phyloP scores from a whole-genome alignment of 208 protist genomes.

The Acanthamoeba culbertsoni region DNA sequence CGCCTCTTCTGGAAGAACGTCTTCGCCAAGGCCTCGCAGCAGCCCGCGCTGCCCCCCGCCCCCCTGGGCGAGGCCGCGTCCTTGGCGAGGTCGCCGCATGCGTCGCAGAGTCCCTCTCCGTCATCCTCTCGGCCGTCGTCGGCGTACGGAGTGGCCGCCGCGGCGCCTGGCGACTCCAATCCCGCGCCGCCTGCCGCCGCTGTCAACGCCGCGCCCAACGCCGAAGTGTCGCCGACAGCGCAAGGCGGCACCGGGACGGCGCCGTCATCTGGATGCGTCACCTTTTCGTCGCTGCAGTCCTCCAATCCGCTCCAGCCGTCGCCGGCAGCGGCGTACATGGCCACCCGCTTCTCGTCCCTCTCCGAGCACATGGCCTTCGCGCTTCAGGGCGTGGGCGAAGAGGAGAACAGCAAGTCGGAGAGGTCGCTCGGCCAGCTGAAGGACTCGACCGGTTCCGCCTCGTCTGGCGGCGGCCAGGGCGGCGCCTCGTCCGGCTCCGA shows the following conservation, averaged over 20 bases:
- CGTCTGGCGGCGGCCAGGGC: background rate
- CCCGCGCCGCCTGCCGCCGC: background rate
- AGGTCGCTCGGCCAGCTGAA: background rate
- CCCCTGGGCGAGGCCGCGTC: background rate
- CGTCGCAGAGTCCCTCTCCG: background rate
- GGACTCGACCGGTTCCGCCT: background rate
- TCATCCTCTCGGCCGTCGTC: background rate
- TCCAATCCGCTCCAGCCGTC: conserved; percentile 1
- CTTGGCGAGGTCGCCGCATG: background rate
- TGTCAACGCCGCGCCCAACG: background rate
- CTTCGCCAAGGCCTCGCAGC: background rate
- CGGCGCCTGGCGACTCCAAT: background rate
- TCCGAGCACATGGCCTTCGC: conserved; percentile 22
- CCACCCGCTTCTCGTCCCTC: conserved; percentile 14
- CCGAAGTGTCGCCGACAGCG: background rate
- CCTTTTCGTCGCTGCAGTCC: background rate
- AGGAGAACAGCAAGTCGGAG: background rate
- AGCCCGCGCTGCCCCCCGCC: background rate
- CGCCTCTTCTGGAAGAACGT: conserved; percentile 35
- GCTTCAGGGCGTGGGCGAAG: background rate
- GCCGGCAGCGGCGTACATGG: background rate
- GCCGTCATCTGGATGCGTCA: background rate
- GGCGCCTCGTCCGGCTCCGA: background rate
- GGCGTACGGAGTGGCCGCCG: background rate
- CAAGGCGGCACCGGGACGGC: background rate